Conservation (phyloP, 2,329 filamentous ascomycete species). For the Domatiomyces globalis region DNA sequence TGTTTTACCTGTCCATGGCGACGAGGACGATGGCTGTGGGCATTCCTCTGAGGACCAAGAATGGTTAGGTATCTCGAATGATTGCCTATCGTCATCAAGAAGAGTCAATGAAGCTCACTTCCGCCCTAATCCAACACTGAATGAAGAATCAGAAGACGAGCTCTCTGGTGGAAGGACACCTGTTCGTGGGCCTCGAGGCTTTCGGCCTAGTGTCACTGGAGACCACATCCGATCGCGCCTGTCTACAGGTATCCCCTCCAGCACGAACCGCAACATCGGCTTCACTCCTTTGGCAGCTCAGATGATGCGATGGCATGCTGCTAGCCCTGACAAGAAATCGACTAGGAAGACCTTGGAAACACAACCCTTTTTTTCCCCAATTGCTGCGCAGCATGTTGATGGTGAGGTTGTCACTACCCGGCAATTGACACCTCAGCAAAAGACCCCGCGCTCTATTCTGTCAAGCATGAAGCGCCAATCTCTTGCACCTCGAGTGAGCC, state of each 20-base stretch:
- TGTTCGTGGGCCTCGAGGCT: constrained; percentile 1
- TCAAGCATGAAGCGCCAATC: constrained; percentile 13
- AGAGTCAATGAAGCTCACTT: neutral
- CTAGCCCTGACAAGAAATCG: constrained; percentile 34
- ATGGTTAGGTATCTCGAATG: neutral
- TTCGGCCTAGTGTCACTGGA: constrained; percentile 8
- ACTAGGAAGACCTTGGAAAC: constrained; percentile 11
- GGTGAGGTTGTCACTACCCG: constrained; percentile 15
- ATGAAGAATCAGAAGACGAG: constrained; percentile 20
- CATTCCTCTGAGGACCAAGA: neutral
- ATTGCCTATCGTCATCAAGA: neutral
- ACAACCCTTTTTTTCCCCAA: constrained; percentile 13
- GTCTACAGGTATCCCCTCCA: constrained; percentile 10
- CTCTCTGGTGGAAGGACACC: constrained; percentile 16
- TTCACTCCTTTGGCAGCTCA: constrained; percentile 52
- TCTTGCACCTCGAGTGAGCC: constrained; percentile 10
- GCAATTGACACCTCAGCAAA: constrained; percentile 19
- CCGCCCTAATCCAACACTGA: neutral
- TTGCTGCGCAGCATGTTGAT: constrained; percentile 11
- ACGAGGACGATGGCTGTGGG: constrained; percentile 1
- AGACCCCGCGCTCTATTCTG: constrained; percentile 5
- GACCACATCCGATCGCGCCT: constrained; percentile 9
- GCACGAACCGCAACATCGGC: constrained; percentile 28
- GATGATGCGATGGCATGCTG: constrained; percentile 48
- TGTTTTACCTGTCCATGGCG: constrained; percentile 3